Evolutionary conservation across 2,329 filamentous ascomycete species (phyloP).

Genomic region (Dactylellina leptospora): DNA sequence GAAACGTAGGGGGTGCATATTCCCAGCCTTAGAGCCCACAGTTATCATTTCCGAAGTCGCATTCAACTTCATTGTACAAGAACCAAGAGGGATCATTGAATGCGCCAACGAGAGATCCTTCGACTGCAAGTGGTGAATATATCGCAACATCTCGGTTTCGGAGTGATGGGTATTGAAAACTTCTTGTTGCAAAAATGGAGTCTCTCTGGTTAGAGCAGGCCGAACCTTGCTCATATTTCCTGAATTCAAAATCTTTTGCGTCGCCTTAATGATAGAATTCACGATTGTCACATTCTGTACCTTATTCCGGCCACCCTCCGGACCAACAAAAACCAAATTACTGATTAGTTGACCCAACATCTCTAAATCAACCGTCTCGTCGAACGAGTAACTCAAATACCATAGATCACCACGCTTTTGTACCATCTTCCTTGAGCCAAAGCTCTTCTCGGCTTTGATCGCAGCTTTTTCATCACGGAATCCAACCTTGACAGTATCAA

Average conservation of each 20-base stretch:
- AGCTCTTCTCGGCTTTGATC: not conserved
- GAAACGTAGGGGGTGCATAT: constrained; percentile 82
- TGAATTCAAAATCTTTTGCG: not conserved
- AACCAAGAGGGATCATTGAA: constrained; percentile 96
- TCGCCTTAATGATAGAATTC: not conserved
- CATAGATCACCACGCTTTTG: not conserved
- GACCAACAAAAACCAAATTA: constrained; percentile 1
- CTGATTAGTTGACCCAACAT: not conserved
- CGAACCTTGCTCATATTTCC: constrained; percentile 59
- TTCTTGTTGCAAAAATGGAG: constrained; percentile 82
- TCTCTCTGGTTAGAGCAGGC: constrained; percentile 72
- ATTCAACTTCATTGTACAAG: constrained; percentile 98
- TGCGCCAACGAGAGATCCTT: constrained; percentile 94
- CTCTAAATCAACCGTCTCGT: constrained; percentile 13
- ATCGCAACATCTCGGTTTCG: constrained; percentile 90
- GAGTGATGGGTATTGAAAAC: constrained; percentile 96
- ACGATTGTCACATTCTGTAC: not conserved
- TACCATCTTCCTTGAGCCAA: no score
- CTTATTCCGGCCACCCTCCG: not conserved
- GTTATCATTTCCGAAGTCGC: constrained; percentile 92
- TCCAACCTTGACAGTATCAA: constrained; percentile 36
- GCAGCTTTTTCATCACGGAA: not conserved
- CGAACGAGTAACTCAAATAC: constrained; percentile 33
- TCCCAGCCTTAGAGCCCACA: constrained; percentile 78
- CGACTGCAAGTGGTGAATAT: constrained; percentile 90